Percentiles rank a stretch among this genome's conserved stretches.
Conservation (phyloP, 2,329 filamentous ascomycete species). For the Albophoma yamanashiensis region DNA sequence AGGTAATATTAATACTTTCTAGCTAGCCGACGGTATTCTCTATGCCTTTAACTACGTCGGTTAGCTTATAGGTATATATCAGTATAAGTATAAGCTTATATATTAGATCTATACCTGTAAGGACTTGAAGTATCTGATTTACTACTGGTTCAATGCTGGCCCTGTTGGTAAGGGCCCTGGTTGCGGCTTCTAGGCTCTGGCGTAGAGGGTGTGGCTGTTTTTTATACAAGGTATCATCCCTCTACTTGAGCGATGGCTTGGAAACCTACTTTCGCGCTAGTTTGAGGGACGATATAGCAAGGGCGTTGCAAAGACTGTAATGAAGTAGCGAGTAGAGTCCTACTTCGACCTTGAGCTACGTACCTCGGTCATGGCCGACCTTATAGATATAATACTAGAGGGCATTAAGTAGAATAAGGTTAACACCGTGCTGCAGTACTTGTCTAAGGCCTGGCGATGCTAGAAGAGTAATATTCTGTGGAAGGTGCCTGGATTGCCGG, state of each 20-base stretch:
- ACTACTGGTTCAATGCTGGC: slow-evolving; percentile 96
- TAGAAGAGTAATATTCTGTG: slow-evolving; percentile 99
- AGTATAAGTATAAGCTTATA: slow-evolving; percentile 99
- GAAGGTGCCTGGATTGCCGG: slow-evolving; percentile 95
- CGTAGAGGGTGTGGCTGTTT: slow-evolving; percentile 98
- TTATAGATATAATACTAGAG: slow-evolving; percentile 99
- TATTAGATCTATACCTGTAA: slow-evolving; percentile 99
- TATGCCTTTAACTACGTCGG: slow-evolving; percentile 99
- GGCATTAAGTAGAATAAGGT: slow-evolving; percentile 99
- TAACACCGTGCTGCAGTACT: slow-evolving; percentile 91
- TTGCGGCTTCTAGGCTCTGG: slow-evolving; percentile 97
- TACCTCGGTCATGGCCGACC: slow-evolving; percentile 95
- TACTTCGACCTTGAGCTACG: slow-evolving; percentile 96
- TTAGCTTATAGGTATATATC: slow-evolving; percentile 97
- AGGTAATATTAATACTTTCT: slow-evolving; percentile 97
- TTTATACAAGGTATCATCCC: slow-evolving; percentile 99
- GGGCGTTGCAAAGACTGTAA: slow-evolving; percentile 96
- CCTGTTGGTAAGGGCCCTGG: slow-evolving; percentile 95
- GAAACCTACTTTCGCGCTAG: slow-evolving; percentile 90
- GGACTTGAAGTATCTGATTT: slow-evolving; percentile 97
- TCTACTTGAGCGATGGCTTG: slow-evolving; percentile 91
- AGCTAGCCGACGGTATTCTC: slow-evolving; percentile 95
- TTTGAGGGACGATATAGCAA: slow-evolving; percentile 99
- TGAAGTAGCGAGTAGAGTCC: slow-evolving; percentile 97
- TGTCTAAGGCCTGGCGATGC: slow-evolving; percentile 97